Base-by-base conservation (phyloP, 2,329 filamentous ascomycete genomes). In the Talaromyces funiculosus region DNA sequence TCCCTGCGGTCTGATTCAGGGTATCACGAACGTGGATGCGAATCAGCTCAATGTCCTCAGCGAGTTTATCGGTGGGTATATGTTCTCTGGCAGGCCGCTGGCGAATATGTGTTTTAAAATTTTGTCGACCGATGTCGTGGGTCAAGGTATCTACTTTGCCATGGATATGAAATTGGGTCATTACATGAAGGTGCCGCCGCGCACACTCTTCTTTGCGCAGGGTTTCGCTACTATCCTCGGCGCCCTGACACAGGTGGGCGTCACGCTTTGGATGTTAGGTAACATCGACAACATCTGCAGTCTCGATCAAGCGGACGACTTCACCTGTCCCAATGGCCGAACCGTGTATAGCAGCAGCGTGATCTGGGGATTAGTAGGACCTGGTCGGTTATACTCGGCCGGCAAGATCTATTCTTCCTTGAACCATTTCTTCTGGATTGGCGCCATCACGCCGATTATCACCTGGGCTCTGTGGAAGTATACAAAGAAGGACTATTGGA, bases 281-380 rank as follows among this genome's bases (percentile, higher is more conserved):
- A 59, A 80, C 59, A 74, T 82, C 42, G 63, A 72, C 0, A 73
- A 71, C 1, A 75, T 81, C 56, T 81, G 79, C 64, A 65, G 68
- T 14, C 61, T 64, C 1, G 72, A 73, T 55, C 77, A 80, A 57
- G 64, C 74, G 0, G 77, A 80, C 61, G 74, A 77, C 5, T 82
- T 81, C 67, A 77, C 74, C 20, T 83, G 81, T 64, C 79, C 80
- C 14, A 73, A 76, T 61, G 79, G 78, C 7, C 74, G 77, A n/a
- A 78, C 77, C n/a, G 75, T 79, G 4, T 80, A 77, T 64, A 81
- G 77, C 2, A 77, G 78, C 1, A 78, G 77, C 0, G 72, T 82
- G 14, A 76, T 82, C 60, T 82, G 80, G 80, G 82, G 78, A 47
- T 74, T 77, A n/a, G 77, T 83, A 16, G 81, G 82, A 1, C 82